These are phyloP conservation scores for Exophiala phaeomuriformis DNA, from an alignment of 2,329 filamentous ascomycete species.

Conservation along the genomic window DNA sequence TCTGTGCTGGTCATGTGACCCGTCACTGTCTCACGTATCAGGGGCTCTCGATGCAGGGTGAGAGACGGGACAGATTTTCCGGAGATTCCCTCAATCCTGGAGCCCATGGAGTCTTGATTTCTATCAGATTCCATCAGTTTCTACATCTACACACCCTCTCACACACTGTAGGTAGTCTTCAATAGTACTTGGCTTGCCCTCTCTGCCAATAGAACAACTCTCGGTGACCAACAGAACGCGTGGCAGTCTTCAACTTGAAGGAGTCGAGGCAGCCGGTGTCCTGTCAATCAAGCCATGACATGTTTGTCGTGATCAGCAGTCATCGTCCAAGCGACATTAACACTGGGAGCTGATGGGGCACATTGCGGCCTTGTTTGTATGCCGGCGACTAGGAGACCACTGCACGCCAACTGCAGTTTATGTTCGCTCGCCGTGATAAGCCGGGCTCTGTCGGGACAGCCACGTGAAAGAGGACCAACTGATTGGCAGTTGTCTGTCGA, in stretches of 20 bases:
- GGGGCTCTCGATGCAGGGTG: too few relatives aligned
- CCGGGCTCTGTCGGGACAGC: neutral
- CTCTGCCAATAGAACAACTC: neutral
- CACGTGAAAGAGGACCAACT: conserved; percentile 16
- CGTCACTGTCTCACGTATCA: too few relatives aligned
- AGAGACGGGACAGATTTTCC: neutral
- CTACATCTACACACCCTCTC: neutral
- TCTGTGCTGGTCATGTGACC: neutral
- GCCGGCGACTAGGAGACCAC: too few relatives aligned
- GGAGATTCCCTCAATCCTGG: neutral
- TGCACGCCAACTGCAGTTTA: too few relatives aligned
- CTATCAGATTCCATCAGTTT: neutral
- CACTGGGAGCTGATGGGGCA: neutral
- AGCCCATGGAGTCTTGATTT: neutral
- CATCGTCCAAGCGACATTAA: conserved; percentile 2
- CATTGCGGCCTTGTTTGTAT: neutral
- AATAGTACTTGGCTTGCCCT: neutral
- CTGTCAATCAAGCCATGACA: neutral
- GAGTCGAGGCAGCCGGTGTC: neutral
- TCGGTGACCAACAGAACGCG: neutral
- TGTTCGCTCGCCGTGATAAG: too few relatives aligned
- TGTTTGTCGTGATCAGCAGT: conserved; percentile 3
- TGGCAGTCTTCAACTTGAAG: neutral
- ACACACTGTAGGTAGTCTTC: neutral
- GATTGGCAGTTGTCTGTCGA: conserved; percentile 14